Evolutionary conservation across 2,329 filamentous ascomycete species (phyloP).

Genomic region (Dactylellina cionopaga): DNA sequence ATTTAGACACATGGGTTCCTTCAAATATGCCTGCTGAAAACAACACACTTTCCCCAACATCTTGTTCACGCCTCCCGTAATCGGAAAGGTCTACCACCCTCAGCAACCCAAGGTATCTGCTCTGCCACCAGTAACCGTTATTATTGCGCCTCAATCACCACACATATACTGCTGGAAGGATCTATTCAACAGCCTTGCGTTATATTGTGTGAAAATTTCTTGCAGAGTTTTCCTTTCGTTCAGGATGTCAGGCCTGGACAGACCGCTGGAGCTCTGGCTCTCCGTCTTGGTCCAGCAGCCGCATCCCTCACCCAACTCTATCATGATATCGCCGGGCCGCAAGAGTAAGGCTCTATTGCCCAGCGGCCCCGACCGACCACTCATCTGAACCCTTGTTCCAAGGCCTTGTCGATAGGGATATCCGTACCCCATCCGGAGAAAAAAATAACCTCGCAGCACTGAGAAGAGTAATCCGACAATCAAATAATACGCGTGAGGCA

Average conservation of each 20-base stretch:
- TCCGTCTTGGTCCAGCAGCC: too few relatives aligned
- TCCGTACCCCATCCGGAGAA: too few relatives aligned
- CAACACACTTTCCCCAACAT: constrained; percentile 51
- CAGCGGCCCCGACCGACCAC: not conserved
- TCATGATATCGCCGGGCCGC: constrained; percentile 9
- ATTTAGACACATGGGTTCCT: constrained; percentile 11
- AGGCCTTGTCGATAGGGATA: not conserved
- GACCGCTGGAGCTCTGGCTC: too few relatives aligned
- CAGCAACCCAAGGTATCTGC: not conserved
- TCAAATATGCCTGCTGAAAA: constrained; percentile 16
- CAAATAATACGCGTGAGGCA: not conserved
- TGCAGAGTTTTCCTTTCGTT: constrained; percentile 30
- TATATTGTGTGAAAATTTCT: constrained; percentile 20
- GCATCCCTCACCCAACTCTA: too few relatives aligned
- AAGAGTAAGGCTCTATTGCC: not conserved
- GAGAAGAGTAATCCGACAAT: not conserved
- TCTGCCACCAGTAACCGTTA: constrained; percentile 12
- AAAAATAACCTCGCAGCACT: too few relatives aligned
- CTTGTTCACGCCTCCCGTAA: constrained; percentile 35
- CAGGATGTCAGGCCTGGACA: too few relatives aligned
- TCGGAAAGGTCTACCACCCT: constrained; percentile 8
- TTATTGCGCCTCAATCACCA: constrained; percentile 9
- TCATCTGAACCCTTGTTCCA: not conserved
- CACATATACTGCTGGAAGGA: not conserved
- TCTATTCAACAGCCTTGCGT: not conserved